These are phyloP conservation scores for Lodderomyces jiufengensis DNA, from an alignment of 1,139 yeast species.

Conservation along the genomic window DNA sequence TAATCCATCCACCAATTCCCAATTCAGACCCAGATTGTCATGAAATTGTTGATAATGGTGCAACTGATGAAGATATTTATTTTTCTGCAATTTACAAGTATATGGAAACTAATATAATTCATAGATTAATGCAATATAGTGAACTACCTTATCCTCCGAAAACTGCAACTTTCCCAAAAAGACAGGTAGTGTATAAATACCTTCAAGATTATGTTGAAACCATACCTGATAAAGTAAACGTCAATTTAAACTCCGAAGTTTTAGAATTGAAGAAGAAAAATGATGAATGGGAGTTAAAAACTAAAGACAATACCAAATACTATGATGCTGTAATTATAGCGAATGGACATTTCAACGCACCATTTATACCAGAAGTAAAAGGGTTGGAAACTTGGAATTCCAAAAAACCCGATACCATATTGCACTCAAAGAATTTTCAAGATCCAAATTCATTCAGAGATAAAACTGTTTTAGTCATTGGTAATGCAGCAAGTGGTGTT, in stretches of 20 bases:
- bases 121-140: conserved; percentile 41
- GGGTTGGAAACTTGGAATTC: conserved; percentile 41
- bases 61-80: conserved; percentile 15
- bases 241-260: conserved; percentile 23
- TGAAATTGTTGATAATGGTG: conserved; percentile 9
- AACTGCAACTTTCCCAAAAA: conserved; percentile 31
- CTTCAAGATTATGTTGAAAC: conserved; percentile 30
- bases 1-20: conserved; percentile 22
- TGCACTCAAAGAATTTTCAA: conserved; percentile 44
- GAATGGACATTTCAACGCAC: conserved; percentile 47
- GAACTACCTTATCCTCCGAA: conserved; percentile 31
- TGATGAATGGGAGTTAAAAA: conserved; percentile 17
- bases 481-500: conserved; percentile 45
- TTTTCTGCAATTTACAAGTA: conserved; percentile 46
- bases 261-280: conserved; percentile 15
- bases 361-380: conserved; percentile 40
- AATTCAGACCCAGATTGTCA: conserved; percentile 18
- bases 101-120: conserved; percentile 46
- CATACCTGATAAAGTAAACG: conserved; percentile 26
- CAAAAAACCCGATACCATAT: conserved; percentile 25
- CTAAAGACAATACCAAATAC: conserved; percentile 10
- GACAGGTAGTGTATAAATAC: conserved; percentile 38
- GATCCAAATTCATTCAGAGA: conserved; percentile 28
- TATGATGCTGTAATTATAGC: conserved; percentile 48
- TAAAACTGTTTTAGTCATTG: conserved; percentile 45